These are phyloP conservation scores for Penicillium brevicompactum DNA, from an alignment of 2,329 filamentous ascomycete species.

Conservation along the genomic window DNA sequence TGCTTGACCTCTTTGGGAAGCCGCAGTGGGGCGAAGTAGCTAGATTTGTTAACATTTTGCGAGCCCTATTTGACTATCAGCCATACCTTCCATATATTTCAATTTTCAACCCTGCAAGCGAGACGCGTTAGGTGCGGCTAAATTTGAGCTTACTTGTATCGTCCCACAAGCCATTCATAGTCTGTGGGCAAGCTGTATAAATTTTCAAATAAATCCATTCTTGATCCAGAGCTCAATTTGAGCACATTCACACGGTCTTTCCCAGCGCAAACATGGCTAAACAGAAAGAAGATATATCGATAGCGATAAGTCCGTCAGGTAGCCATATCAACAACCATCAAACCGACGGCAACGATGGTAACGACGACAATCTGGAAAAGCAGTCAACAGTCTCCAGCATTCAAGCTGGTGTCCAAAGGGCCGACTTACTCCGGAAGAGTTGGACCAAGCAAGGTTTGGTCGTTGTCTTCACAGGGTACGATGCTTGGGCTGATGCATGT, in stretches of 20 bases:
- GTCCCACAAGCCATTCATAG: background rate
- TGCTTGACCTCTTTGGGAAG: background rate
- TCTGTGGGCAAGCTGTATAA: background rate
- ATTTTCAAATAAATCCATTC: background rate
- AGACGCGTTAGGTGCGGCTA: background rate
- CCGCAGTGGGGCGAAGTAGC: background rate
- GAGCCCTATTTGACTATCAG: background rate
- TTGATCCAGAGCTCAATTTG: too few relatives aligned
- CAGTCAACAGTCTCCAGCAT: conserved; percentile 10
- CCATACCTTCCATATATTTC: background rate
- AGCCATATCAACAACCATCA: background rate
- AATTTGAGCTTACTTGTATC: background rate
- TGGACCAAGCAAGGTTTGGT: conserved; percentile 23
- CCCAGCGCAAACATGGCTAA: background rate
- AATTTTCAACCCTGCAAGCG: background rate
- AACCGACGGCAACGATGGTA: background rate
- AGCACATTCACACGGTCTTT: too few relatives aligned
- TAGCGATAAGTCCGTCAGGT: background rate
- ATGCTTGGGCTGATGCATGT: background rate
- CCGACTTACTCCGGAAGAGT: conserved; percentile 19
- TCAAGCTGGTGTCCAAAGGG: conserved; percentile 24
- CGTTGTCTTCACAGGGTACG: conserved; percentile 20
- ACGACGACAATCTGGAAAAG: conserved; percentile 7
- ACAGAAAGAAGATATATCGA: conserved; percentile 1
- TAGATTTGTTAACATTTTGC: background rate